Percentiles rank a stretch among this genome's conserved stretches.
Evolutionary conservation across 2,329 filamentous ascomycete species (phyloP).

Genomic region (Rutstroemia sp.): DNA sequence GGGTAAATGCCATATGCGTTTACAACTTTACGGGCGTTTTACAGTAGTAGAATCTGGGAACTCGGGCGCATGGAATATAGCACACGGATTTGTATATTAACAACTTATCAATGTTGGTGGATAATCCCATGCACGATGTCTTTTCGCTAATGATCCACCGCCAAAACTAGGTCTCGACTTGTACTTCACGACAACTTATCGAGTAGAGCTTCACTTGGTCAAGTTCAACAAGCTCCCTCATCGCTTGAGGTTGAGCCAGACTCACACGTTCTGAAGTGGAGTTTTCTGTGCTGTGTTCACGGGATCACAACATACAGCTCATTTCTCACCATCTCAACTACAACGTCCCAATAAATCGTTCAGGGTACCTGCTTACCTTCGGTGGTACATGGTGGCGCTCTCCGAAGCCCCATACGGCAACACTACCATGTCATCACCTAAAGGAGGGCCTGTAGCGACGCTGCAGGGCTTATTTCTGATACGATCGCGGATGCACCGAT

Average conservation of each 20-base stretch:
- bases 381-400: background rate
- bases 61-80: background rate
- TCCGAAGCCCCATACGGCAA: background rate
- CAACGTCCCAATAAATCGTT: background rate
- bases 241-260: background rate
- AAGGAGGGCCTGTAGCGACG: background rate
- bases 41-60: background rate
- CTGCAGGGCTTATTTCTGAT: background rate
- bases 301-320: constrained; percentile 7
- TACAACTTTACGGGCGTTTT: no score
- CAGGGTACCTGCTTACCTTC: constrained; percentile 7
- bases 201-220: background rate
- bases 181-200: no score
- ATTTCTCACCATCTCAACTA: background rate
- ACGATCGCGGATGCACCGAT: constrained; percentile 3
- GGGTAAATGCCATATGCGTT: background rate
- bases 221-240: background rate
- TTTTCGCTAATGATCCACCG: no score
- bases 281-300: background rate
- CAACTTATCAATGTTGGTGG: no score
- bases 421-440: background rate
- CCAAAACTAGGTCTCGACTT: no score
- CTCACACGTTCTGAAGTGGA: background rate
- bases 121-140: no score
- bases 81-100: background rate